Evolutionary conservation across 176 grass and related monocot genomes (phyloP).

Genomic region (Bromus sterilis): DNA sequence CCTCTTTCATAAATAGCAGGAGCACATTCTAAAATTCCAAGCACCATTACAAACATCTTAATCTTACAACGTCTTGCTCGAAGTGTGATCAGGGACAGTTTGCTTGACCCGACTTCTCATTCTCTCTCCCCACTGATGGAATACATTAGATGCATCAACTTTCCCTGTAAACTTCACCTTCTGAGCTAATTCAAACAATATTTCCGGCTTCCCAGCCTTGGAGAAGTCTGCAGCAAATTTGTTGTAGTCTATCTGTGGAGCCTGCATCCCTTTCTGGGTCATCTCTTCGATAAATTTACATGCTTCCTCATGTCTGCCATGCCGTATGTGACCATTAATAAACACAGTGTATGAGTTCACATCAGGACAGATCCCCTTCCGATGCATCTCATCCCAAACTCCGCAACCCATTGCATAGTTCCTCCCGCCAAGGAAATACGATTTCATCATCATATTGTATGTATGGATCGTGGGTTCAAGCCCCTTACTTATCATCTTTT

Average conservation of each 20-base stretch:
- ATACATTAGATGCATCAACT: conserved; percentile 54
- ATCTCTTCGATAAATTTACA: conserved; percentile 76
- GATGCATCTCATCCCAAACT: conserved; percentile 74
- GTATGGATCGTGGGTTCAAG: conserved; percentile 68
- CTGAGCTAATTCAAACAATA: conserved; percentile 69
- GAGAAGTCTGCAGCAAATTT: conserved; percentile 87
- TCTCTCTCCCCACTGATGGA: conserved; percentile 65
- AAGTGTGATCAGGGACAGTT: conserved; percentile 24
- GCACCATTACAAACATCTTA: background rate
- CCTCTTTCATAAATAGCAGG: background rate
- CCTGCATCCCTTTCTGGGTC: conserved; percentile 83
- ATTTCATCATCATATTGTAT: conserved; percentile 99
- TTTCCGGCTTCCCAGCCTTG: conserved; percentile 66
- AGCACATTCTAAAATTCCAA: background rate
- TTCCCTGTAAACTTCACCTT: conserved; percentile 73
- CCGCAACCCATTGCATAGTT: conserved; percentile 71
- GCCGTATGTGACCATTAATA: conserved; percentile 79
- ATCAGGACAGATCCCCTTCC: conserved; percentile 77
- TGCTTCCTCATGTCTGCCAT: conserved; percentile 55
- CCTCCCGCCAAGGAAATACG: conserved; percentile 56
- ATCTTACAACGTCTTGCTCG: conserved; percentile 19
- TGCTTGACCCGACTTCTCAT: conserved; percentile 39
- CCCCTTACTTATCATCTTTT: conserved; percentile 84
- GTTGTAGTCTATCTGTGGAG: conserved; percentile 83
- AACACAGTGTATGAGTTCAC: conserved; percentile 77